Base-by-base conservation (phyloP, 2,329 filamentous ascomycete genomes). In the Microdochium nivale region DNA sequence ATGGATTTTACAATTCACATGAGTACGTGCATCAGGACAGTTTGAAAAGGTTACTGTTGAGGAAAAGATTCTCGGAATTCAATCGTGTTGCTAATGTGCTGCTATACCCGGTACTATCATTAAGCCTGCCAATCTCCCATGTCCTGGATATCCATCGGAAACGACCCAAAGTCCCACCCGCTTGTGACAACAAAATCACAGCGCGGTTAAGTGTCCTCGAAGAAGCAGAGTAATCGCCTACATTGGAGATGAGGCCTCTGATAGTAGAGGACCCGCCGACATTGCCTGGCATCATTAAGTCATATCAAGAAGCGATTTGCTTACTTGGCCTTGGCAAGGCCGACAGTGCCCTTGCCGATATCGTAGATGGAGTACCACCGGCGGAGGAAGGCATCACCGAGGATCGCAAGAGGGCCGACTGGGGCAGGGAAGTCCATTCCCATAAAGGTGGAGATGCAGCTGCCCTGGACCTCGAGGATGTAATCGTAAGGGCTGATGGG, bases 311-410 rank as follows among this genome's bases (percentile, higher is more conserved):
- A 19, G 21, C 7, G 9, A 44, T 3, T 13, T 19, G 40, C 40
- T 44, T 69, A 68, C 76, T 90, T 94, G 60, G 92, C 80, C 74
- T 87, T 86, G 64, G 92, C 94, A 62, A 99, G 82, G 66, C 90
- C 91, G 57, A 99, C 90, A 52, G 87, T 85, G 67, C 86, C 80
- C 77, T 88, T 91, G 69, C 88, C 91, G 54, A 96, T 80, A 72
- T 99, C 90, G 69, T 99, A 99, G 66, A 99, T 87, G 58, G 90
- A 95, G 82, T 97, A 97, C 79, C 86, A 95, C 68, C 80, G 87
- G 72, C 90, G 84, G 66, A 87, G 77, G 79, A 87, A 88, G 48
- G 84, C 88, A 70, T 96, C 90, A 64, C 94, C 94, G 25, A 99
- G 84, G 58, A 99, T 99, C 56, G 90, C 91, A 58, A 99, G 83